Evolutionary conservation across 257 asterid genomes (phyloP), one percentile per base, ranked within the genome.

Genomic region (Eucommia ulmoides): DNA sequence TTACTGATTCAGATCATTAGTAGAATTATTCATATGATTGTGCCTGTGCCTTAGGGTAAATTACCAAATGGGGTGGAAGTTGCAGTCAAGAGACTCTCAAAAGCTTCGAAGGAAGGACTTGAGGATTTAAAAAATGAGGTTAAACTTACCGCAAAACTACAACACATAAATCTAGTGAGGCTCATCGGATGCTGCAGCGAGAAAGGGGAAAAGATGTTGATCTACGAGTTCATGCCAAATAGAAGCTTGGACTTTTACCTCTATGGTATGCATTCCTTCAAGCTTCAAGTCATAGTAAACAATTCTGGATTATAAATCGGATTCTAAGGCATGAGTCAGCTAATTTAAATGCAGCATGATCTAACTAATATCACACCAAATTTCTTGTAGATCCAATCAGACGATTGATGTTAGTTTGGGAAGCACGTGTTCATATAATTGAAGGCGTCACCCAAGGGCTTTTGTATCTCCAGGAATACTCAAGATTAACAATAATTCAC

Each of bases 371-470:
- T 12, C 12, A 5, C 38, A 5, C 38, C 38, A 29, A 22, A 33
- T 25, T 4, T 44, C 24, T 20, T 60, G 59, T 42, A 72, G 75
- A 67, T 41, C 67, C 69, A 7, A 46, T 59, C 3, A 54, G 65
- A 29, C 45, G 58, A 1, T 8, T 46, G 44, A 26, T 21, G 58
- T 21, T 68, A 54, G 56, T 67, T 25, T 67, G 79, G 75, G 61
- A 57, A 24, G 65, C 22, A 42, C 51, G 72, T 0, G 59, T 61
- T 29, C 44, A 56, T 1, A 68, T 72, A 25, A 64, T 72, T n/a
- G 72, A 57, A 53, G 79, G 79, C 5, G 19, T 72, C 51, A 64
- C 66, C 50, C 79, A 72, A 67, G 79, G 79, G 46, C 71, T 72
- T 26, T 23, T 72, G 33, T 67, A 72, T 55, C 72, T 67, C 53